Conservation (phyloP, 306 rosid genomes). For the Vigna hirtella region DNA sequence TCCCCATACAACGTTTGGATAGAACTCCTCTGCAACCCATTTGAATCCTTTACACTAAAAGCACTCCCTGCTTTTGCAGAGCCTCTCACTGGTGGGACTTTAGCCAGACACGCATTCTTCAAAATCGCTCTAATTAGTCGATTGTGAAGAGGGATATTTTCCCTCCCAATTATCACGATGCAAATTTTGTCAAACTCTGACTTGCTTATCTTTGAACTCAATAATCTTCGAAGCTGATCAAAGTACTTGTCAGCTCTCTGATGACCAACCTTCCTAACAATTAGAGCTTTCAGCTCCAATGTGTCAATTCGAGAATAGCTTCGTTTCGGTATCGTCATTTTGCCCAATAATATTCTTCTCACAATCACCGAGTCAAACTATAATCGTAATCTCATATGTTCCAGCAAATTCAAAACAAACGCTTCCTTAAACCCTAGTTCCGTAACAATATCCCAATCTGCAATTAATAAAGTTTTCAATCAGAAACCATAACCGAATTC, state of each 20-base stretch:
- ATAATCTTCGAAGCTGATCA: slow-evolving; percentile 67
- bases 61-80: slow-evolving; percentile 46
- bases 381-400: slow-evolving; percentile 45
- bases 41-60: slow-evolving; percentile 55
- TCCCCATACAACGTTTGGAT: slow-evolving; percentile 62
- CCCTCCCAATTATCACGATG: slow-evolving; percentile 74
- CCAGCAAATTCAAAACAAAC: slow-evolving; percentile 50
- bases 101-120: slow-evolving; percentile 76
- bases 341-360: slow-evolving; percentile 24
- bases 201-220: slow-evolving; percentile 76
- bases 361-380: slow-evolving; percentile 41
- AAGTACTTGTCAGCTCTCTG: slow-evolving; percentile 79
- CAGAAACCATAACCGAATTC: slow-evolving; percentile 40
- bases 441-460: slow-evolving; percentile 47
- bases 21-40: slow-evolving; percentile 54
- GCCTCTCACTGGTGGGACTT: slow-evolving; percentile 66
- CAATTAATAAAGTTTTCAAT: slow-evolving; percentile 50
- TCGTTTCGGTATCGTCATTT: slow-evolving; percentile 57
- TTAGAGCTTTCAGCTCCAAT: slow-evolving; percentile 74
- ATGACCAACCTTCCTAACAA: slow-evolving; percentile 70
- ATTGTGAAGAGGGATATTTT: slow-evolving; percentile 82
- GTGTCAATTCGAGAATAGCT: slow-evolving; percentile 72
- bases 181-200: slow-evolving; percentile 73
- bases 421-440: slow-evolving; percentile 66
- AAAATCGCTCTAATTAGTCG: slow-evolving; percentile 70